These are phyloP conservation scores for Coccomyxa sp. DNA, from an alignment of 139 green algal genomes.

Conservation along the genomic window DNA sequence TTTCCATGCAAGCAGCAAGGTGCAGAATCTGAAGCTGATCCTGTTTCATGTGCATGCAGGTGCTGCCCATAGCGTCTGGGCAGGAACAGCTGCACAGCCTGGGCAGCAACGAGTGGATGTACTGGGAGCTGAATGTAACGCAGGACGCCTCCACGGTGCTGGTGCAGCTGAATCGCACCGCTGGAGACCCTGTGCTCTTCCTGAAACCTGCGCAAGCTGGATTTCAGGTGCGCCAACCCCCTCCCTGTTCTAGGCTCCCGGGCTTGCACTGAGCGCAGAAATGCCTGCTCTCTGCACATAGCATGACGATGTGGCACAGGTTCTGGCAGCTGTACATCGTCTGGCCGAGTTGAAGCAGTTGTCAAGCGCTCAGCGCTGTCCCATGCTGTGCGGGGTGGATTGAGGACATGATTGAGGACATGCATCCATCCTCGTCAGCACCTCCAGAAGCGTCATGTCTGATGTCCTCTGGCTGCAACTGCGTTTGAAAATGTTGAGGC, in stretches of 20 bases:
- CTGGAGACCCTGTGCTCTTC: conserved; percentile 40
- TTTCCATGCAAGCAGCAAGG: too few relatives aligned
- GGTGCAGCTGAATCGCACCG: conserved; percentile 23
- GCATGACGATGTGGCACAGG: not conserved
- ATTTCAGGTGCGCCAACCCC: conserved; percentile 40
- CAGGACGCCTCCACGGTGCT: conserved; percentile 7
- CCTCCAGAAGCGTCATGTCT: too few relatives aligned
- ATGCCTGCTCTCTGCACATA: not conserved
- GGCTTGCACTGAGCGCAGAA: not conserved
- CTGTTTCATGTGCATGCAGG: too few relatives aligned
- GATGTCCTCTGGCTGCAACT: too few relatives aligned
- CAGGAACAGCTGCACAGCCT: not conserved
- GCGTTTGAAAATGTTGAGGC: not conserved
- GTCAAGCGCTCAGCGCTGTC: not conserved
- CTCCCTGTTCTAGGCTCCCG: not conserved
- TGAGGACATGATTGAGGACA: too few relatives aligned
- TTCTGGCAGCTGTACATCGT: not conserved
- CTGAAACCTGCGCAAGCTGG: conserved; percentile 29
- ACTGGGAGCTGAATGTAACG: not conserved
- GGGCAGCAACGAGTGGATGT: conserved; percentile 2
- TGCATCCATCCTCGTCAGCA: too few relatives aligned
- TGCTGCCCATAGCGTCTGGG: not conserved
- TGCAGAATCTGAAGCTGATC: too few relatives aligned
- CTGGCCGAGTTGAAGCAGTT: not conserved
- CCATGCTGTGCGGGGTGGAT: too few relatives aligned